Conservation (phyloP, 1,284 basidiomycete genomes). For the Leccinum pachyderme region DNA sequence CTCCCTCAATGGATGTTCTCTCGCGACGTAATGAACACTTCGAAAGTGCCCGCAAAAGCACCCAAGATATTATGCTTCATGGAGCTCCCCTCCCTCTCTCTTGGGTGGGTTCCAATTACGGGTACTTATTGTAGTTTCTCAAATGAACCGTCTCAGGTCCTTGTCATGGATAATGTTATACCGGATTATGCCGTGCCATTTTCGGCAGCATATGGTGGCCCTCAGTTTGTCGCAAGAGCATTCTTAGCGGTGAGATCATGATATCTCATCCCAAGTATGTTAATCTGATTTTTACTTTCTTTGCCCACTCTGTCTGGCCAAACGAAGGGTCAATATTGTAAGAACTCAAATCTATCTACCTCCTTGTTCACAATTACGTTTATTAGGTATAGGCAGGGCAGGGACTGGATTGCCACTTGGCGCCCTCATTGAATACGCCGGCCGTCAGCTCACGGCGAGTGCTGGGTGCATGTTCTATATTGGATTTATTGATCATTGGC, state of each 20-base stretch:
- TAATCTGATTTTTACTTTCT: background rate
- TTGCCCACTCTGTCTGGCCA: background rate
- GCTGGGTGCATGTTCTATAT: background rate
- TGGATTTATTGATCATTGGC: background rate
- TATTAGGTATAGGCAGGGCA: slow-evolving; percentile 28
- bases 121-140: background rate
- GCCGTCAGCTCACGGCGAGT: slow-evolving; percentile 27
- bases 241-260: slow-evolving; percentile 20
- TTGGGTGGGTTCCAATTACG: slow-evolving; percentile 20
- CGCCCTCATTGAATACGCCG: slow-evolving; percentile 22
- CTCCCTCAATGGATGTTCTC: background rate
- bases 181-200: slow-evolving; percentile 30
- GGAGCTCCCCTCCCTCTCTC: slow-evolving; percentile 27
- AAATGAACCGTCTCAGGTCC: slow-evolving; percentile 16
- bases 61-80: slow-evolving; percentile 11
- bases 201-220: slow-evolving; percentile 25
- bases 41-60: slow-evolving; percentile 9
- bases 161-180: slow-evolving; percentile 30
- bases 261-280: background rate
- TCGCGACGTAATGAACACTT: slow-evolving; percentile 3
- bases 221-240: slow-evolving; percentile 31
- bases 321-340: slow-evolving; percentile 29
- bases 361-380: background rate
- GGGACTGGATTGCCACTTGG: slow-evolving; percentile 29
- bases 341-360: slow-evolving; percentile 2